phyloP scores from a whole-genome alignment of 2,329 filamentous ascomycete species.

The Sarocladium kiliense region DNA sequence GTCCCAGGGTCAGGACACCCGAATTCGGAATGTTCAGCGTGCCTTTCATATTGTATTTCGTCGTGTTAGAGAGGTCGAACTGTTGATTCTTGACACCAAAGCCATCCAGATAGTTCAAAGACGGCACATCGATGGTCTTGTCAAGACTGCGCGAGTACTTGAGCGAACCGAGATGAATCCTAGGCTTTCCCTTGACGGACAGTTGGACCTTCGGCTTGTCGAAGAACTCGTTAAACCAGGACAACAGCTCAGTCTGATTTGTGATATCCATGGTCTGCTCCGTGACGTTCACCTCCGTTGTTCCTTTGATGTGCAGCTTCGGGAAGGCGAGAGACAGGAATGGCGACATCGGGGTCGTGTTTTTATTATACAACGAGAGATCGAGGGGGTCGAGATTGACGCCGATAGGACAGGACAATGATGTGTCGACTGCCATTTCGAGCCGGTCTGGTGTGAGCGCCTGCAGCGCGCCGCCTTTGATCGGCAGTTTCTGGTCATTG shows the following conservation, averaged over 20 bases:
- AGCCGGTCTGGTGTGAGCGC: constrained; percentile 22
- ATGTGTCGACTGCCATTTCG: constrained; percentile 23
- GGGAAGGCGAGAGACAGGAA: constrained; percentile 15
- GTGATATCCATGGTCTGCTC: constrained; percentile 25
- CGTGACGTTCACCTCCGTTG: constrained; percentile 24
- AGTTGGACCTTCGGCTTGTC: constrained; percentile 24
- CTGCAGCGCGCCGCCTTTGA: constrained; percentile 24
- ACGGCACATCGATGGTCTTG: constrained; percentile 29
- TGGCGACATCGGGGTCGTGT: constrained; percentile 18
- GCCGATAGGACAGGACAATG: constrained; percentile 19
- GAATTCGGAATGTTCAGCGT: constrained; percentile 33
- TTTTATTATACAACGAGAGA: constrained; percentile 29
- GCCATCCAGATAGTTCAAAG: constrained; percentile 30
- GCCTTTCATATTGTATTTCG: constrained; percentile 32
- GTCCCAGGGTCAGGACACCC: constrained; percentile 31
- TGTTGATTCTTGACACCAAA: constrained; percentile 28
- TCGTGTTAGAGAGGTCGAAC: constrained; percentile 24
- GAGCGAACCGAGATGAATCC: constrained; percentile 29
- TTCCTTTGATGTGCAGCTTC: constrained; percentile 22
- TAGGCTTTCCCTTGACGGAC: constrained; percentile 26
- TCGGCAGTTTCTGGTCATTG: constrained; percentile 26
- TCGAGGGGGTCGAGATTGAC: constrained; percentile 27
- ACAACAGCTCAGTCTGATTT: constrained; percentile 28
- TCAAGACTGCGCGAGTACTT: constrained; percentile 27
- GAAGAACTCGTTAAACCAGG: constrained; percentile 28